Evolutionary conservation across 805 yeast genomes (phyloP).

Genomic region (Peterozyma toletana): DNA sequence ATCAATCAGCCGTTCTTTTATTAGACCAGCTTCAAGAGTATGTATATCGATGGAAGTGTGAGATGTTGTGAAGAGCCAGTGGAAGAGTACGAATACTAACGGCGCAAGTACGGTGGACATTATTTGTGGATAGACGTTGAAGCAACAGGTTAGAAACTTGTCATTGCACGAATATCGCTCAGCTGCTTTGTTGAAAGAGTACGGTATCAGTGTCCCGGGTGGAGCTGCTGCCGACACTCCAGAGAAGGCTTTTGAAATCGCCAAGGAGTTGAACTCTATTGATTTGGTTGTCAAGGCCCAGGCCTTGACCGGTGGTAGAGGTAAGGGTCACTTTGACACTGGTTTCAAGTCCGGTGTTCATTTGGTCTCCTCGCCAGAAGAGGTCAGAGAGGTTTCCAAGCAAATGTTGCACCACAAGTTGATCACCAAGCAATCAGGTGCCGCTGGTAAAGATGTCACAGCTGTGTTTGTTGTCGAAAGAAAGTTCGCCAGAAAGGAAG

Average conservation of each 20-base stretch:
- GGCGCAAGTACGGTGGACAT: too few relatives aligned
- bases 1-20: too few relatives aligned
- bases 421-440: slow-evolving; percentile 97
- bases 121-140: too few relatives aligned
- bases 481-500: slow-evolving; percentile 89
- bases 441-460: slow-evolving; percentile 93
- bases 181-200: slow-evolving; percentile 72
- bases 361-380: slow-evolving; percentile 75
- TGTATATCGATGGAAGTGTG: too few relatives aligned
- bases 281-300: slow-evolving; percentile 96
- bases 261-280: slow-evolving; percentile 65
- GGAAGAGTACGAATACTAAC: too few relatives aligned
- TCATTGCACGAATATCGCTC: slow-evolving; percentile 96
- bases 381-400: slow-evolving; percentile 78
- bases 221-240: slow-evolving; percentile 91
- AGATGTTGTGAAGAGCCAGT: too few relatives aligned
- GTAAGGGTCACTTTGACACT: slow-evolving; percentile 95
- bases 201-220: slow-evolving; percentile 85
- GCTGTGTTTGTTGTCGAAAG: slow-evolving; percentile 96
- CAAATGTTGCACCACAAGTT: slow-evolving; percentile 90
- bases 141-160: slow-evolving; percentile 49
- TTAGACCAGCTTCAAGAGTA: too few relatives aligned
- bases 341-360: slow-evolving; percentile 97
- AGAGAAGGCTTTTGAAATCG: slow-evolving; percentile 79
- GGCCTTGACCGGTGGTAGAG: slow-evolving; percentile 99